A percentile compares a stretch with the other conserved stretches of the same genome.
Evolutionary conservation across 345 rosid genomes (phyloP).

Genomic region (Mangifera indica): DNA sequence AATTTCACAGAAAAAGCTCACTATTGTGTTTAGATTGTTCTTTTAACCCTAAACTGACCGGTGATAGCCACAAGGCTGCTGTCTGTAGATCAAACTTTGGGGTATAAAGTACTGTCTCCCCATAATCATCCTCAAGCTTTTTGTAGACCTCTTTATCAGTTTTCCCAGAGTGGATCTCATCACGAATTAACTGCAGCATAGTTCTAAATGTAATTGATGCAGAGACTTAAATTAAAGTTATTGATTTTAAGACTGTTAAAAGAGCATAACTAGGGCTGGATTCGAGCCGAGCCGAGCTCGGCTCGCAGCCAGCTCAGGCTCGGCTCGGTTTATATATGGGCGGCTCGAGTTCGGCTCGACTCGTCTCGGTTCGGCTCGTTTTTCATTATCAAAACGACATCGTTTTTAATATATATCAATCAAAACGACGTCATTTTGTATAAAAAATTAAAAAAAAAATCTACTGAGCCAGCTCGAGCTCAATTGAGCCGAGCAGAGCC

Average conservation of each 20-base stretch:
- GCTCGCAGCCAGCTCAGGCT: no score
- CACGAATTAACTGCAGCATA: conserved; percentile 73
- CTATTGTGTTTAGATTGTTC: neutral
- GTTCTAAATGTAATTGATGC: neutral
- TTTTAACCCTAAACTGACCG: conserved; percentile 49
- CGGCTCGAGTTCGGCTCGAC: no score
- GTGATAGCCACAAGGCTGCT: conserved; percentile 88
- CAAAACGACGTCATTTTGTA: no score
- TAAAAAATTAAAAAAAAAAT: no score
- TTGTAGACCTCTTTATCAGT: conserved; percentile 85
- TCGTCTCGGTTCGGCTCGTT: no score
- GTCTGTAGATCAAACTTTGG: conserved; percentile 93
- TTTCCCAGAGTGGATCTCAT: conserved; percentile 84
- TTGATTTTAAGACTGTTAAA: neutral
- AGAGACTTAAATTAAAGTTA: neutral
- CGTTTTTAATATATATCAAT: no score
- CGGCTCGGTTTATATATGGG: no score
- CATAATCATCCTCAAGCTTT: conserved; percentile 90
- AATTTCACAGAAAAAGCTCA: conserved; percentile 17
- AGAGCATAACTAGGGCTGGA: no score
- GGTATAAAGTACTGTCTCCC: conserved; percentile 93
- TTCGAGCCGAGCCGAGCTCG: no score
- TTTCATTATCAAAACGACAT: no score
- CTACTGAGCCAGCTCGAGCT: no score
- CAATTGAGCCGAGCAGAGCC: no score